Base-by-base conservation (phyloP, 139 green algal species). In the Micromonas commoda region DNA sequence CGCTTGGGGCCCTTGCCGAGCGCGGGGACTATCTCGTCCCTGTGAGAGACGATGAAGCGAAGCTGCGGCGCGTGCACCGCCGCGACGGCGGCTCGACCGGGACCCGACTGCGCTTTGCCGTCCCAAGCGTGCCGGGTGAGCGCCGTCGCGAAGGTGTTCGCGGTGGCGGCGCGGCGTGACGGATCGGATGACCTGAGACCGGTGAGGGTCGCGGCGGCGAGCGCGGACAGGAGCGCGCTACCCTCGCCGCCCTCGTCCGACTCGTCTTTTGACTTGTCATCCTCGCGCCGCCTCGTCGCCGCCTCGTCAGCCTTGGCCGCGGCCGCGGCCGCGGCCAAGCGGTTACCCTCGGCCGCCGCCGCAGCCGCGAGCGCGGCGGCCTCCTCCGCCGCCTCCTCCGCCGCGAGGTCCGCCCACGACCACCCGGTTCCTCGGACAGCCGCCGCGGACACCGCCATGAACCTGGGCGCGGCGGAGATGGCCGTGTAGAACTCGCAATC, bases 21-120 rank as follows among this genome's bases (percentile, higher is more conserved):
- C 52, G 9, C 29, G 68, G 37, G 29, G 53, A 63, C 20, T 33
- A 75, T 75, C 3, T 29, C 33, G 23, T 75, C 3, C 29, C 37
- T 35, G 21, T 60, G 19, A 2, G 19, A 6, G 19, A 75, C 34
- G 21, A 75, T 1, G 19, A 75, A 20, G 29, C 68, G 68, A 24
- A 75, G 29, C 21, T 63, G 26, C 38, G 68, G 68, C 68, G 68
- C 68, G 68, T 75, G 53, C 1, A 39, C 68, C 3, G 68, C 68
- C 21, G 68, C 68, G 5, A 75, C 29, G 16, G 68, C 31, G 28
- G 34, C 34, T 32, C 68, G 35, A 24, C 34, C 68, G 4, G 26
- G 34, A 5, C 23, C 6, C 1, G 37, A 37, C 29, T 75, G 68
- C 68, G n/a, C 60, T 4, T 1, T 0, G 21, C 4, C 37, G 53